Base-by-base conservation (phyloP, 78 protist genomes). In the Carpediemonas membranifera region DNA sequence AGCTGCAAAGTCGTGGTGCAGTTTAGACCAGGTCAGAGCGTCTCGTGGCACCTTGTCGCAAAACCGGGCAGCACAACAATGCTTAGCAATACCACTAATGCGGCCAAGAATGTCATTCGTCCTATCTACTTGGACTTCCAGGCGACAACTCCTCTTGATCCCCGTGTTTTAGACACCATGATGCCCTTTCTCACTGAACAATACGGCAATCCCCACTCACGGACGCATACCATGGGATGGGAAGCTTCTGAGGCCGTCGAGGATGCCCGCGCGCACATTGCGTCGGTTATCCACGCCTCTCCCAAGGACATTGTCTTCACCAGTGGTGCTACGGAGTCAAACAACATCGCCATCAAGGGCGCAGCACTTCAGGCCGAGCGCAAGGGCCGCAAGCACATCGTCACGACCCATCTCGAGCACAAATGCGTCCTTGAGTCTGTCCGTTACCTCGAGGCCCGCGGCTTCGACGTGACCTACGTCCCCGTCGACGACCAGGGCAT, bases 161-260 rank as follows among this genome's bases (percentile, higher is more conserved):
- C 98, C n/a, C 89, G 98, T 31, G 98, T 90, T 37, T 84, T 94
- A 14, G 98, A 94, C 65, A 83, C 85, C 28, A 94, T 94, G 98
- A 24, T 92, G 56, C 95, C 96, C 16, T 67, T 79, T 55, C n/a
- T 84, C 66, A 79, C 84, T 0, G 76, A 77, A 21, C 35, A 52
- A 27, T 91, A 73, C 59, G 98, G 98, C 64, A 94, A 94, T 68
- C 90, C 98, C 24, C 96, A 91, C 81, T 81, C 91, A 39, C 59
- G 87, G 25, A 87, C 96, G 36, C 98, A 94, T 73, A 31, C 19
- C 18, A 91, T 86, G 59, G 98, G 98, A 54, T 94, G 98, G 98
- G 91, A 83, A 27, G 18, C 92, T 3, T 85, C 72, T 44, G 87
- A 76, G 13, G 83, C 66, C 19, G 92, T 90, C 21, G 97, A 92